Percentiles rank a stretch among this genome's conserved stretches.
Evolutionary conservation across 2,329 filamentous ascomycete genomes (phyloP).

Genomic region (Talaromyces marneffei): DNA sequence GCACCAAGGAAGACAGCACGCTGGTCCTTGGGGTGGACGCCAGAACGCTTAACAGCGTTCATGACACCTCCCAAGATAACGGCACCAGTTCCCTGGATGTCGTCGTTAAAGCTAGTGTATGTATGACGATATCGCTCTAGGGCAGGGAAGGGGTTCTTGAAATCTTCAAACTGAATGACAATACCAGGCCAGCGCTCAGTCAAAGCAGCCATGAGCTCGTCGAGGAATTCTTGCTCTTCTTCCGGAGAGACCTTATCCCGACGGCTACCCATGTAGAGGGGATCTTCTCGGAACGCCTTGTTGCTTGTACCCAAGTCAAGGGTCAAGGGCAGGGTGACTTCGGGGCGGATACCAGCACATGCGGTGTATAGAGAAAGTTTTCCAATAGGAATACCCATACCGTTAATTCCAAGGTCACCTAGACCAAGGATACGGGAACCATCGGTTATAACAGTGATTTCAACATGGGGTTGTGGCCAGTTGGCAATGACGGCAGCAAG

Average conservation of each 20-base stretch:
- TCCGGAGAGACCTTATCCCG: slow-evolving; percentile 70
- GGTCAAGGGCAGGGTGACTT: slow-evolving; percentile 57
- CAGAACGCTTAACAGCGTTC: slow-evolving; percentile 73
- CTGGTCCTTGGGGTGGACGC: slow-evolving; percentile 80
- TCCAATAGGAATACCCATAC: slow-evolving; percentile 95
- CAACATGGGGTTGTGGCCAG: slow-evolving; percentile 83
- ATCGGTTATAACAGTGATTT: slow-evolving; percentile 96
- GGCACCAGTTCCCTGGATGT: slow-evolving; percentile 94
- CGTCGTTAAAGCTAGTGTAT: slow-evolving; percentile 97
- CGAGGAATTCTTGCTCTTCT: slow-evolving; percentile 85
- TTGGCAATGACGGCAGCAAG: slow-evolving; percentile 84
- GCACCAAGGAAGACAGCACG: slow-evolving; percentile 94
- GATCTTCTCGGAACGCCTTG: slow-evolving; percentile 62
- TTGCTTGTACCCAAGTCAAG: slow-evolving; percentile 61
- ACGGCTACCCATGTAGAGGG: slow-evolving; percentile 86
- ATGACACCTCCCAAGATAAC: slow-evolving; percentile 83
- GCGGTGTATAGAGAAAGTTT: slow-evolving; percentile 94
- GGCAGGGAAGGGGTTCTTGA: slow-evolving; percentile 94
- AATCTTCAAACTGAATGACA: slow-evolving; percentile 92
- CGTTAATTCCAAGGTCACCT: slow-evolving; percentile 92
- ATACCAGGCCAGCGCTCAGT: slow-evolving; percentile 69
- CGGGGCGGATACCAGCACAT: slow-evolving; percentile 87
- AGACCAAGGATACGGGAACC: slow-evolving; percentile 87
- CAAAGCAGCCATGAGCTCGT: slow-evolving; percentile 92
- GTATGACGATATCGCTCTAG: slow-evolving; percentile 80